Base-by-base conservation (phyloP, 2,329 filamentous ascomycete genomes). In the Xylaria sp. region DNA sequence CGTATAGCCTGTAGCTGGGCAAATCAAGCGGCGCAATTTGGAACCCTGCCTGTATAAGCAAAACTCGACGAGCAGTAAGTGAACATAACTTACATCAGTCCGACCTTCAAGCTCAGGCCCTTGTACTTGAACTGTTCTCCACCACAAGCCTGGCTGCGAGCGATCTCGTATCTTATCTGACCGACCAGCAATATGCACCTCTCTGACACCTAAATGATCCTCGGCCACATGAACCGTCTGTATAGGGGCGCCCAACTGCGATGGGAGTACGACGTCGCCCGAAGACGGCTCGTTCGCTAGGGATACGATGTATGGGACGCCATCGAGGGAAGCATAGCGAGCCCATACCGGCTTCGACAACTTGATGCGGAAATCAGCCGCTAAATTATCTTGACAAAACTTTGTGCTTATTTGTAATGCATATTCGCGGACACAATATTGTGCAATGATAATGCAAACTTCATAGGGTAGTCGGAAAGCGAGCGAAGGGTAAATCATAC, bases 171-270 rank as follows among this genome's bases (percentile, higher is more conserved):
- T n/a, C n/a, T 65, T 37, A 18, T 25, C 10, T 34, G 20, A 48
- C 2, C 2, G 10, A 25, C 44, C 3, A 20, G 44, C 54, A 41
- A 65, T 41, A 25, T 48, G 44, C 13, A 65, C 44, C 15, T 65
- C 52, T 13, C 41, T 65, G 1, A 65, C 54, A 25, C 62, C 44
- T 51, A 65, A 50, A 65, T 65, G 41, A 15, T 65, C 62, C 44
- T 58, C 41, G 41, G 37, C 62, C 23, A 65, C 52, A 48, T 57
- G 52, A 51, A 51, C 41, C 31, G 9, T 18, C 31, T 58, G 15
- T 48, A 58, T 39, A 51, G 25, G 28, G 18, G 12, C 8, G n/a
- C 46, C 28, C 25, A 44, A 18, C n/a, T 1, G 62, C 15, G 54
- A 10, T 39, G 31, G 28, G 20, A 18, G 44, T 18, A 65, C 54